A percentile compares a stretch with the other conserved stretches of the same genome.
phyloP scores from a whole-genome alignment of 768 basidiomycete genomes.

The Harrya chromipes region DNA sequence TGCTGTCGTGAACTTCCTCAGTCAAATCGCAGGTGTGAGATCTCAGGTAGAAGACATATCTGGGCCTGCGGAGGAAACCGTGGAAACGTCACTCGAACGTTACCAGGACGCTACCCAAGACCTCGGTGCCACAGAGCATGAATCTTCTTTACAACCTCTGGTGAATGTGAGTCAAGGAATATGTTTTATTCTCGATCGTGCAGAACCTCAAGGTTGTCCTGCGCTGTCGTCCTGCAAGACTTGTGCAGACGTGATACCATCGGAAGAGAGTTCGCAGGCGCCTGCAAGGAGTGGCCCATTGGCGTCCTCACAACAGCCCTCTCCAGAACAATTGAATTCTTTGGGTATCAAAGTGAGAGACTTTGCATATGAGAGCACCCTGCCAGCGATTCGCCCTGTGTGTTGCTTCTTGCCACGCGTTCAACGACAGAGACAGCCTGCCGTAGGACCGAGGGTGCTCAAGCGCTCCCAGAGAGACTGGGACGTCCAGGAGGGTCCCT shows the following conservation, averaged over 20 bases:
- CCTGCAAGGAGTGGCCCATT: conserved; percentile 1
- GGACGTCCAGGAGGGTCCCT: conserved; percentile 27
- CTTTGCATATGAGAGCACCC: conserved; percentile 66
- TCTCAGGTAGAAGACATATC: conserved; percentile 2
- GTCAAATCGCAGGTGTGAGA: conserved; percentile 18
- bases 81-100: conserved; percentile 1
- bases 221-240: conserved; percentile 24
- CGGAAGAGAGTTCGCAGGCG: conserved; percentile 20
- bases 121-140: conserved; percentile 16
- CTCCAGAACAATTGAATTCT: conserved; percentile 26
- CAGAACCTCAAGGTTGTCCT: conserved; percentile 33
- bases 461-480: conserved; percentile 38
- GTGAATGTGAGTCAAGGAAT: conserved; percentile 37
- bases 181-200: conserved; percentile 26
- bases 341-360: conserved; percentile 48
- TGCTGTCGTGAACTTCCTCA: background rate
- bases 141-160: conserved; percentile 21
- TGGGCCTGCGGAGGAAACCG: background rate
- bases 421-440: conserved; percentile 48
- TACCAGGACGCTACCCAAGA: background rate
- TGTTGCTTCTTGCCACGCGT: conserved; percentile 28
- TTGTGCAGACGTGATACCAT: conserved; percentile 5
- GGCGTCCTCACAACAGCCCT: conserved; percentile 35
- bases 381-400: conserved; percentile 58
- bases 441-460: conserved; percentile 25